Evolutionary conservation across 2,329 filamentous ascomycete species (phyloP).

Genomic region (Paraphoma sp.): DNA sequence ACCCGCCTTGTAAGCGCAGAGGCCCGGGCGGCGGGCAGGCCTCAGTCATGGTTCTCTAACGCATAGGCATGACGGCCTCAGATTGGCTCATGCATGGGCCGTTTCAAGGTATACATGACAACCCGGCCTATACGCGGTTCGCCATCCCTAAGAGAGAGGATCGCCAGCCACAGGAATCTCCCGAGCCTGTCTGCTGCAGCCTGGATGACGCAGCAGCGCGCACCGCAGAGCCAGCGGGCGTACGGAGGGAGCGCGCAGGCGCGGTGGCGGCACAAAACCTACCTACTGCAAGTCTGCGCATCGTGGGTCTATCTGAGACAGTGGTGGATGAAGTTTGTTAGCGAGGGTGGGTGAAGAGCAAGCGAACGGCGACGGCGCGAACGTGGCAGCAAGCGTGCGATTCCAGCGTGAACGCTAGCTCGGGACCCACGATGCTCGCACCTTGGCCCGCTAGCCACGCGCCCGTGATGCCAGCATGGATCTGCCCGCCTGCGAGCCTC

Average conservation of each 20-base stretch:
- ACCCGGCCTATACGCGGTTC: conserved; percentile 49
- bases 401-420: conserved; percentile 16
- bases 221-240: conserved; percentile 32
- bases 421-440: conserved; percentile 23
- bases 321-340: neutral
- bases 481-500: conserved; percentile 35
- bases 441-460: conserved; percentile 20
- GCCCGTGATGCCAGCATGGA: conserved; percentile 23
- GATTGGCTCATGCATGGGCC: conserved; percentile 49
- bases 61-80: conserved; percentile 47
- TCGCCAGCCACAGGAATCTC: conserved; percentile 46
- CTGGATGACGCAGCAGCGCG: conserved; percentile 39
- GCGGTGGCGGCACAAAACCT: conserved; percentile 7
- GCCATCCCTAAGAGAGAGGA: conserved; percentile 40
- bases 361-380: conserved; percentile 24
- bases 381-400: conserved; percentile 6
- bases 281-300: conserved; percentile 5
- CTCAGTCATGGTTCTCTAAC: conserved; percentile 39
- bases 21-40: conserved; percentile 31
- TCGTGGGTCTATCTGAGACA: conserved; percentile 13
- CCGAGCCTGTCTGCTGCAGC: conserved; percentile 18
- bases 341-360: conserved; percentile 6
- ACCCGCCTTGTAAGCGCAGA: conserved; percentile 42
- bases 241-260: conserved; percentile 27
- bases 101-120: conserved; percentile 48